Base-by-base conservation (phyloP, 2,329 filamentous ascomycete genomes). In the Pseudocercospora cruenta region DNA sequence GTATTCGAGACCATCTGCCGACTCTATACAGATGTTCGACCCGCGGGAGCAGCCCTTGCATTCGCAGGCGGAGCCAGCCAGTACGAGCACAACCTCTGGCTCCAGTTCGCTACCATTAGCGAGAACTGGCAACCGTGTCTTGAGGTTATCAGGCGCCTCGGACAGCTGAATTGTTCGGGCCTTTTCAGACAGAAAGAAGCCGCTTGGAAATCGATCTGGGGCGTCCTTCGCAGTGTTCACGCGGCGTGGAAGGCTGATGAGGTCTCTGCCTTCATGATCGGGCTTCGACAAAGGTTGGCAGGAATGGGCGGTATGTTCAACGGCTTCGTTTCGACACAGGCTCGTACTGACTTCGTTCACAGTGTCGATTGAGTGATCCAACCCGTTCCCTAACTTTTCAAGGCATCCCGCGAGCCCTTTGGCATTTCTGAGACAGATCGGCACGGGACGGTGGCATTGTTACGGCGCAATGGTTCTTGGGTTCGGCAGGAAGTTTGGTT, bases 21-120 rank as follows among this genome's bases (percentile, higher is more conserved):
- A 2, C 54, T 49, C 31, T n/a, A 19, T 8, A 16, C 14, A 2
- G 53, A 60, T 33, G 28, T 45, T 4, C 55, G 63, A 36, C 61
- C 62, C 2, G 16, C 26, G 2, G 58, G 53, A 10, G 43, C 26
- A 7, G 54, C 53, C 1, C 62, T 58, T 7, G 26, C 66, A n/a
- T 71, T 68, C 39, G 69, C 67, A 7, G 67, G 69, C 19, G 67
- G 64, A 0, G 43, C 53, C 14, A 47, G 49, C 45, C 67, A 70
- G 9, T 64, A 64, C 55, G 69, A 69, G 54, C 65, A 66, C 49
- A 68, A 63, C 19, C 66, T 71, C 31, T 67, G 63, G 57, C 51
- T 65, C 12, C 66, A 68, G 22, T 71, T 71, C 64, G 62, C 65
- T 14, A 63, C 62, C 10, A 54, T 60, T 3, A 58, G 45, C 21